A percentile compares a stretch with the other conserved stretches of the same genome.
phyloP scores from a whole-genome alignment of 352 stramenopile species.

The Thalassiosira hispida region DNA sequence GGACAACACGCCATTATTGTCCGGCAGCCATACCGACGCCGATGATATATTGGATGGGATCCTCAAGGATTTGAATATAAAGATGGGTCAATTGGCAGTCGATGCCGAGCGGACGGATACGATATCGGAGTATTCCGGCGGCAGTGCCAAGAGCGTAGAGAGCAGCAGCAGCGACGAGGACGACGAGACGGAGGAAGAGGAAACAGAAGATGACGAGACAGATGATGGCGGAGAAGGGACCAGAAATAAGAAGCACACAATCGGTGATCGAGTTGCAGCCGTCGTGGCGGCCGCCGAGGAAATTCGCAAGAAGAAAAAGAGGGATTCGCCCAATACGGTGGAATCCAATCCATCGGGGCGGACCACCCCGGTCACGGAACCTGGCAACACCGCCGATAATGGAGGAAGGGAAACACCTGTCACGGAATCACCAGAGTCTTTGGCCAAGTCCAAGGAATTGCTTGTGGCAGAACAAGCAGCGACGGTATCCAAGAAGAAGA shows the following conservation, averaged over 20 bases:
- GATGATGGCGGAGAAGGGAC: background rate
- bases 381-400: no score
- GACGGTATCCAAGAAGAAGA: no score
- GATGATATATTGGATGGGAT: constrained; percentile 26
- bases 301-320: constrained; percentile 30
- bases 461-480: no score
- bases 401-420: no score
- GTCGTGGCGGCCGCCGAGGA: constrained; percentile 34
- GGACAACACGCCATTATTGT: background rate
- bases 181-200: constrained; percentile 5
- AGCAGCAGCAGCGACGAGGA: constrained; percentile 16
- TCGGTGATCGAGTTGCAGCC: constrained; percentile 2
- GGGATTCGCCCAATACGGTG: background rate
- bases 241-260: background rate
- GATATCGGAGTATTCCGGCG: constrained; percentile 26
- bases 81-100: background rate
- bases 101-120: constrained; percentile 15
- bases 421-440: no score
- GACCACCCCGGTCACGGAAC: no score
- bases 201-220: constrained; percentile 1
- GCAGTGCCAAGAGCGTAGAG: constrained; percentile 18
- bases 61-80: constrained; percentile 28
- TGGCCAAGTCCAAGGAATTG: no score
- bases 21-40: background rate
- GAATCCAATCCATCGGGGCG: no score